phyloP scores from a whole-genome alignment of 805 yeast genomes.

The Ogataea henricii region DNA sequence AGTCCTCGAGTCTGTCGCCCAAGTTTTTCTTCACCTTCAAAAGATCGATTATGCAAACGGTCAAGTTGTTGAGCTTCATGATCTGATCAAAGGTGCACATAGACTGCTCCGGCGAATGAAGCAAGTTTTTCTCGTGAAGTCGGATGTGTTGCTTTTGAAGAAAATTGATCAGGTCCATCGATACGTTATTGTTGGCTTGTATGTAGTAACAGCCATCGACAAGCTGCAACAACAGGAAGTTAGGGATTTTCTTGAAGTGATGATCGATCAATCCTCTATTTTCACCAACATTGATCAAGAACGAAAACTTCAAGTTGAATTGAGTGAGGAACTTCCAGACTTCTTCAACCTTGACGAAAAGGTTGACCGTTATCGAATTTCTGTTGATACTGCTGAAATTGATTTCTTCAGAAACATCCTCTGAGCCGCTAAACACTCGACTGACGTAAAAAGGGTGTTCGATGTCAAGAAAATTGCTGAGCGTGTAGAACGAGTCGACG shows the following conservation, averaged over 20 bases:
- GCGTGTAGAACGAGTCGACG: constrained; percentile 38
- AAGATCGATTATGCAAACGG: constrained; percentile 39
- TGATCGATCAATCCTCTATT: constrained; percentile 23
- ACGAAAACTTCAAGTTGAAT: constrained; percentile 32
- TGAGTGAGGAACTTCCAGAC: constrained; percentile 31
- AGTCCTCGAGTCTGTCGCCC: constrained; percentile 7
- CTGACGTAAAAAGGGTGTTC: constrained; percentile 39
- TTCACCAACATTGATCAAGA: constrained; percentile 36
- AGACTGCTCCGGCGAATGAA: constrained; percentile 17
- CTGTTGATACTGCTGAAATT: constrained; percentile 19
- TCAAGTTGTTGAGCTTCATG: constrained; percentile 43
- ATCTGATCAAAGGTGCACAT: constrained; percentile 43
- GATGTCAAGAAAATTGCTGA: constrained; percentile 31
- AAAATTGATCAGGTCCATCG: constrained; percentile 14
- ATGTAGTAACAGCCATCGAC: constrained; percentile 37
- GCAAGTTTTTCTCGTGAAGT: constrained; percentile 5
- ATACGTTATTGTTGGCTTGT: constrained; percentile 15
- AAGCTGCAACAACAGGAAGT: constrained; percentile 31
- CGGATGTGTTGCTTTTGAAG: constrained; percentile 12
- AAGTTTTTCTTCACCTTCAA: constrained; percentile 21
- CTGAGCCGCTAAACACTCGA: constrained; percentile 31
- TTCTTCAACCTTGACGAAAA: constrained; percentile 19
- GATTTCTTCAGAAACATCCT: constrained; percentile 30
- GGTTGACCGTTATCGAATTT: constrained; percentile 29
- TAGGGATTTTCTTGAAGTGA: constrained; percentile 22